Percentiles rank a stretch among this genome's conserved stretches.
Evolutionary conservation across 805 yeast species (phyloP).

Genomic region (Maudiozyma turicensis): DNA sequence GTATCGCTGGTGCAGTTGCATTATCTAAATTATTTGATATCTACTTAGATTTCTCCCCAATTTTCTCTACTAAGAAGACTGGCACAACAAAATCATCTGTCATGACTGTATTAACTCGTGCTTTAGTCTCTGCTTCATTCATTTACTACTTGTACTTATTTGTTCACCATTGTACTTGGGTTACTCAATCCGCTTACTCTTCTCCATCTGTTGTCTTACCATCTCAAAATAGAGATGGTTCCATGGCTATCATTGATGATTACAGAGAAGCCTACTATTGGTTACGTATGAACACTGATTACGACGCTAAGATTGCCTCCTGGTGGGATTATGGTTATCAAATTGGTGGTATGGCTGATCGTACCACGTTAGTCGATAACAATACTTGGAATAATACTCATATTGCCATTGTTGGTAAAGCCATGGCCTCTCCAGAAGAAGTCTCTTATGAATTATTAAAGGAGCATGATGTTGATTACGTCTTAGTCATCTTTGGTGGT

Average conservation of each 20-base stretch:
- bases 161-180: constrained; percentile 95
- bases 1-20: constrained; percentile 88
- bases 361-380: constrained; percentile 96
- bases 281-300: constrained; percentile 95
- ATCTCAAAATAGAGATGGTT: constrained; percentile 71
- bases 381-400: constrained; percentile 99
- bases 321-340: constrained; percentile 99
- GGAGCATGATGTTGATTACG: constrained; percentile 91
- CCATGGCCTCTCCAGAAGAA: constrained; percentile 86
- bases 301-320: constrained; percentile 91
- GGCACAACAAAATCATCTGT: constrained; percentile 9
- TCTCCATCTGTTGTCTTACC: constrained; percentile 96
- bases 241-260: constrained; percentile 80
- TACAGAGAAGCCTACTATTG: constrained; percentile 98
- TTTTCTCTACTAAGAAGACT: not conserved
- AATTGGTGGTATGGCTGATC: constrained; percentile 99
- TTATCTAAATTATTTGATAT: constrained; percentile 75
- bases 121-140: constrained; percentile 58
- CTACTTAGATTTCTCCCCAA: constrained; percentile 53
- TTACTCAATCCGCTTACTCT: constrained; percentile 88
- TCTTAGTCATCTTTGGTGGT: constrained; percentile 90
- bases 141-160: constrained; percentile 66
- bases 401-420: constrained; percentile 97
- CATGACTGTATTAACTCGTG: constrained; percentile 42
- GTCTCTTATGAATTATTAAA: constrained; percentile 79